phyloP scores from a whole-genome alignment of 306 rosid species.

The Quercus variabilis region DNA sequence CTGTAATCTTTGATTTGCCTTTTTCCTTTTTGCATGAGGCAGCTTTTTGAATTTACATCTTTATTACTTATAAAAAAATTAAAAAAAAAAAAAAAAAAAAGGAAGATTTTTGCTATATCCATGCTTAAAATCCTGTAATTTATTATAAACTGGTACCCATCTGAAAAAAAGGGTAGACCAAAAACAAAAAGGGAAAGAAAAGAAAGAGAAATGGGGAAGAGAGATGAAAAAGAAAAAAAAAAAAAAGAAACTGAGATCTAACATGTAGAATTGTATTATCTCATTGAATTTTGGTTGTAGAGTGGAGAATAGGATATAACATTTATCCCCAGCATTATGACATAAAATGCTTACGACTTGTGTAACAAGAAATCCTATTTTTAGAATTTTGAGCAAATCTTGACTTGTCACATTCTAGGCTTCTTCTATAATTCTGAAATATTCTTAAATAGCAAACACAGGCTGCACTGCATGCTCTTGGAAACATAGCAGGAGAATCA shows the following conservation, averaged over 20 bases:
- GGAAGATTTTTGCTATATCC: too few relatives aligned
- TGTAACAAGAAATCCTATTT: background rate
- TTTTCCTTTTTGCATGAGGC: too few relatives aligned
- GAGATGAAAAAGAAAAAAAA: background rate
- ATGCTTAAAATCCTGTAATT: background rate
- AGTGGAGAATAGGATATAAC: background rate
- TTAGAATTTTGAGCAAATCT: background rate
- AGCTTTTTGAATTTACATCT: too few relatives aligned
- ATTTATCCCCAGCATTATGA: background rate
- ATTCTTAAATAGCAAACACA: constrained; percentile 27
- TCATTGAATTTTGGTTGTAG: background rate
- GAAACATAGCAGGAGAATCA: constrained; percentile 72
- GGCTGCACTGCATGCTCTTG: constrained; percentile 94
- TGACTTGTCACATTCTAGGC: background rate
- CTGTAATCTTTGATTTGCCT: too few relatives aligned
- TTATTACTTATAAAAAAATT: too few relatives aligned
- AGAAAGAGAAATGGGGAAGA: background rate
- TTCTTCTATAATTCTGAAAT: background rate
- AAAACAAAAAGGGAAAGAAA: too few relatives aligned
- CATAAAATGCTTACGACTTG: background rate
- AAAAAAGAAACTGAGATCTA: background rate
- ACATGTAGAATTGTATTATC: background rate
- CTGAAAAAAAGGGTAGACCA: background rate
- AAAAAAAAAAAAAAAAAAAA: too few relatives aligned
- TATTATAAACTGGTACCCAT: background rate